Conservation (phyloP, 2,329 filamentous ascomycete species). For the Ceratocystis albifundus region DNA sequence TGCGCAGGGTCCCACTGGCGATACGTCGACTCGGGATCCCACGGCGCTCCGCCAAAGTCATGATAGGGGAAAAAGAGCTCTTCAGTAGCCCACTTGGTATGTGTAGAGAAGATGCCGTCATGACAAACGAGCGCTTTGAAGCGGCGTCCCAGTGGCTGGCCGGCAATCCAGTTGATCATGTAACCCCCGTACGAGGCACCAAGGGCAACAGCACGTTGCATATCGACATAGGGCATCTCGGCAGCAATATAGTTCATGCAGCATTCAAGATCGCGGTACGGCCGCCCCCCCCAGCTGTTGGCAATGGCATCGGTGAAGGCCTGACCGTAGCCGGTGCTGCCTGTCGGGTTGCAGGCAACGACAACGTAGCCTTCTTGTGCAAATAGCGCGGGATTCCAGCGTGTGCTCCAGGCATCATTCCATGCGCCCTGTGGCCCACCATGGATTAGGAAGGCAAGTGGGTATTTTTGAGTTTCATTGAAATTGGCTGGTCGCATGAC, state of each 20-base stretch:
- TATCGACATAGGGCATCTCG: conserved; percentile 58
- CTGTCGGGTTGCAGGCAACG: conserved; percentile 71
- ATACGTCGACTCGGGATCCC: conserved; percentile 52
- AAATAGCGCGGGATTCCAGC: conserved; percentile 79
- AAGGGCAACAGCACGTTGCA: conserved; percentile 55
- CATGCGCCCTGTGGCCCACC: conserved; percentile 72
- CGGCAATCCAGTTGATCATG: conserved; percentile 88
- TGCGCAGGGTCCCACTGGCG: conserved; percentile 58
- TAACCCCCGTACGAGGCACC: conserved; percentile 66
- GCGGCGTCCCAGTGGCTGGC: conserved; percentile 65
- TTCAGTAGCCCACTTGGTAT: conserved; percentile 52
- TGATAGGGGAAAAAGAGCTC: conserved; percentile 61
- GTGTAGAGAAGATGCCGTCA: conserved; percentile 69
- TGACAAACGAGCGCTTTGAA: conserved; percentile 85
- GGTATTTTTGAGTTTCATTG: conserved; percentile 59
- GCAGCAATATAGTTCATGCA: conserved; percentile 63
- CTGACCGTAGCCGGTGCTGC: conserved; percentile 73
- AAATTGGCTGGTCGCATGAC: conserved; percentile 54
- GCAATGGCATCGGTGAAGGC: conserved; percentile 64
- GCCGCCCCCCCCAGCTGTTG: conserved; percentile 71
- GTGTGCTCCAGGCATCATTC: conserved; percentile 63
- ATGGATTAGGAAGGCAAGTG: conserved; percentile 68
- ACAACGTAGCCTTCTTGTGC: conserved; percentile 81
- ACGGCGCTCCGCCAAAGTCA: conserved; percentile 52
- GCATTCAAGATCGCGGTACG: conserved; percentile 70